A percentile compares a stretch with the other conserved stretches of the same genome.
phyloP scores from a whole-genome alignment of 805 yeast species.

The Brettanomyces anomalus region DNA sequence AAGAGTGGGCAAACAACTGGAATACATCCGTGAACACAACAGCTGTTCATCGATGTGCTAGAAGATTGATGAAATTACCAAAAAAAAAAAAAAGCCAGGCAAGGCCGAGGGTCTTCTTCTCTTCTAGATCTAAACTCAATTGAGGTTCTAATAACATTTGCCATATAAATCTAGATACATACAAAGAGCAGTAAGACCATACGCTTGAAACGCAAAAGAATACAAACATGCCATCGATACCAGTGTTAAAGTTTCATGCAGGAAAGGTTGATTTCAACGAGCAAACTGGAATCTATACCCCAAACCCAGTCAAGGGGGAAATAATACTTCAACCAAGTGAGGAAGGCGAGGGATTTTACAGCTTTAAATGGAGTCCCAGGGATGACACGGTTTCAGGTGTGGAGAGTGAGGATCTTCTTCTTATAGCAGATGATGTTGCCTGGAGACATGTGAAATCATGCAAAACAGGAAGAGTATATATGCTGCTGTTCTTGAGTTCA shows the following conservation, averaged over 20 bases:
- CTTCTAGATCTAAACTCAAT: no score
- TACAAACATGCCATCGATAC: constrained; percentile 12
- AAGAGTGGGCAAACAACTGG: no score
- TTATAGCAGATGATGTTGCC: constrained; percentile 80
- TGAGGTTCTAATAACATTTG: no score
- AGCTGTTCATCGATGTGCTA: no score
- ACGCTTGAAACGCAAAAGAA: no score
- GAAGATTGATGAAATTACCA: no score
- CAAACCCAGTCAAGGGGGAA: constrained; percentile 61
- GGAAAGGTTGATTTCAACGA: constrained; percentile 65
- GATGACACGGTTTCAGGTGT: constrained; percentile 32
- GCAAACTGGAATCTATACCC: constrained; percentile 53
- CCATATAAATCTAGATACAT: no score
- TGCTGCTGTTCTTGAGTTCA: constrained; percentile 27
- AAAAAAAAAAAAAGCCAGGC: no score
- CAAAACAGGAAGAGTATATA: constrained; percentile 63
- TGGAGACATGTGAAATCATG: constrained; percentile 66
- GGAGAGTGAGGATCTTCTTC: constrained; percentile 53
- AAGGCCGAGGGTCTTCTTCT: no score
- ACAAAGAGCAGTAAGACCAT: no score
- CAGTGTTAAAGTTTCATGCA: constrained; percentile 52
- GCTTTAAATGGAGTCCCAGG: constrained; percentile 68
- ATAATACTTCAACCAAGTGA: constrained; percentile 51
- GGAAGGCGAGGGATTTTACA: constrained; percentile 66
- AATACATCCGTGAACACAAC: background rate